Evolutionary conservation across 176 grass and related monocot species (phyloP).

Genomic region (Oropetium thomaeum): DNA sequence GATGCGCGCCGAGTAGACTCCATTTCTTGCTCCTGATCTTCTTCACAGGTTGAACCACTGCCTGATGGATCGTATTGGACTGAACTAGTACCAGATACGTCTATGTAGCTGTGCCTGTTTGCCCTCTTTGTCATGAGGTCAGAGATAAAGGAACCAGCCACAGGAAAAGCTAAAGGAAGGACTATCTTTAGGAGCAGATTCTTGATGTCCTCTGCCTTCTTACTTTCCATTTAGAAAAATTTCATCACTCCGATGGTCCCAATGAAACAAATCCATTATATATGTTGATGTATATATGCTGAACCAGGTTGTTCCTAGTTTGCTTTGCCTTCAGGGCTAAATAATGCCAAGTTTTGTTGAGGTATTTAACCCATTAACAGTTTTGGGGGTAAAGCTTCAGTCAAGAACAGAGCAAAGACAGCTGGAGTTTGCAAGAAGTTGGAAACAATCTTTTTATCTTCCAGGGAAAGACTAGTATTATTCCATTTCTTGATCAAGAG

Average conservation of each 20-base stretch:
- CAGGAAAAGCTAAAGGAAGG: conserved; percentile 53
- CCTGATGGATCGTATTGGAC: conserved; percentile 22
- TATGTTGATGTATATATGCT: conserved; percentile 20
- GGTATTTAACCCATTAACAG: conserved; percentile 12
- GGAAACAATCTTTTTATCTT: conserved; percentile 31
- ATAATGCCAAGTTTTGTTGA: conserved; percentile 42
- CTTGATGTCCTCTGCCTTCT: conserved; percentile 46
- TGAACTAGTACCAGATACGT: conserved; percentile 10
- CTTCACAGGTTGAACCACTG: conserved; percentile 25
- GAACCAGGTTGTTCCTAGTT: conserved; percentile 27
- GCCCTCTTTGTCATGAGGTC: conserved; percentile 38
- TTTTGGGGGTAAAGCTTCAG: not conserved
- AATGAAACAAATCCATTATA: conserved; percentile 32
- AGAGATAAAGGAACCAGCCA: conserved; percentile 70
- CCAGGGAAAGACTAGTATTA: conserved; percentile 29
- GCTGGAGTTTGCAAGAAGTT: not conserved
- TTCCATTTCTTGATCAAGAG: conserved; percentile 35
- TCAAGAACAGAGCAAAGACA: conserved; percentile 12
- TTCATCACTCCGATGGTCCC: conserved; percentile 29
- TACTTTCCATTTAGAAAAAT: conserved; percentile 65
- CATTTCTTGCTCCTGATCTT: conserved; percentile 46
- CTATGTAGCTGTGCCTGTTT: conserved; percentile 20
- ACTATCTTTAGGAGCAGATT: conserved; percentile 68
- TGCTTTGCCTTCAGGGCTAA: conserved; percentile 75
- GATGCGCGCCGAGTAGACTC: not conserved